phyloP scores from a whole-genome alignment of 768 basidiomycete genomes.

The Boletus subcaerulescens region DNA sequence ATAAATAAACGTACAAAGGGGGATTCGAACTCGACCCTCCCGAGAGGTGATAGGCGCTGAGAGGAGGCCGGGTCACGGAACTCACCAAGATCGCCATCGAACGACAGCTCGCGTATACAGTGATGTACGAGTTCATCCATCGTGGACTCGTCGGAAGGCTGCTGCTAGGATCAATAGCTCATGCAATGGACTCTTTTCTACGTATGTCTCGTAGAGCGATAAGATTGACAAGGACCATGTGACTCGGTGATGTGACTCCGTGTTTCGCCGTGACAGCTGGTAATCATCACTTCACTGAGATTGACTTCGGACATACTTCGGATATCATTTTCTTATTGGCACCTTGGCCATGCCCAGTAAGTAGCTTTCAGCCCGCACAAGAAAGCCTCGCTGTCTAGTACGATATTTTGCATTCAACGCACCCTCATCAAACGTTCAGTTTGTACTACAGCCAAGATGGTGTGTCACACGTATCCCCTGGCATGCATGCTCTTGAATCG shows the following conservation, averaged over 20 bases:
- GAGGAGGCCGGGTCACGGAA: constrained; percentile 9
- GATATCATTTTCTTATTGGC: not conserved
- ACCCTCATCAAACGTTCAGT: no score
- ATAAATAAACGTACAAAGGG: constrained; percentile 25
- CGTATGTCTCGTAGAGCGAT: not conserved
- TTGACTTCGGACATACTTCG: not conserved
- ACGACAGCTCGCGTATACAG: constrained; percentile 81
- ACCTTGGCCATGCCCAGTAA: not conserved
- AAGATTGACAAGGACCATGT: constrained; percentile 5
- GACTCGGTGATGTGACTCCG: constrained; percentile 8
- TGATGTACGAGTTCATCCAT: constrained; percentile 86
- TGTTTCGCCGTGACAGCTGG: not conserved
- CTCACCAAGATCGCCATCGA: constrained; percentile 89
- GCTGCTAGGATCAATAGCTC: not conserved
- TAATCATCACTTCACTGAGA: not conserved
- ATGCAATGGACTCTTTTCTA: not conserved
- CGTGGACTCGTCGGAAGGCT: not conserved
- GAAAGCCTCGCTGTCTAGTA: not conserved
- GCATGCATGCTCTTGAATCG: not conserved
- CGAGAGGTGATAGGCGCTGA: not conserved
- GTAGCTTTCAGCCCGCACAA: not conserved
- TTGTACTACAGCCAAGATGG: constrained; percentile 12
- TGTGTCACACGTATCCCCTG: constrained; percentile 1
- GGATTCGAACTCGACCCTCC: constrained; percentile 45
- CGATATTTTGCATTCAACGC: not conserved